phyloP scores from a whole-genome alignment of 2,329 filamentous ascomycete genomes.

The Colletotrichum tropicicola region DNA sequence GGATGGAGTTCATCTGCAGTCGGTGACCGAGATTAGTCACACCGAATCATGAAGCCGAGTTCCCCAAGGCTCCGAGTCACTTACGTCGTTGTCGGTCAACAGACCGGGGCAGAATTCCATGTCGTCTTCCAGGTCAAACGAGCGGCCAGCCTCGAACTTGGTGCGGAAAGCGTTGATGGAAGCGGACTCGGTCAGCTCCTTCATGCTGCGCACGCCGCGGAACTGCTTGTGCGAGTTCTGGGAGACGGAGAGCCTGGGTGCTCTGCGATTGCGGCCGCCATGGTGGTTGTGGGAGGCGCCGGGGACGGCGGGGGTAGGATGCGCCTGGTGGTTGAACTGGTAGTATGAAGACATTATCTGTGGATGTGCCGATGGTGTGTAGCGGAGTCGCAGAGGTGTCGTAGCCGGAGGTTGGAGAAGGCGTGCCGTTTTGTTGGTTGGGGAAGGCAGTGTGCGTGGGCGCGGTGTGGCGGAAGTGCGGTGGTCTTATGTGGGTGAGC shows the following conservation, averaged over 20 bases:
- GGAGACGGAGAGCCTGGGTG: constrained; percentile 79
- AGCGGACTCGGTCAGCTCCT: constrained; percentile 84
- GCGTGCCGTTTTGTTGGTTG: constrained; percentile 18
- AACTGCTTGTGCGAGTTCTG: constrained; percentile 90
- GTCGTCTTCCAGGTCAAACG: constrained; percentile 96
- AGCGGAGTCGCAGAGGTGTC: constrained; percentile 3
- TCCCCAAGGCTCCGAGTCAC: constrained; percentile 42
- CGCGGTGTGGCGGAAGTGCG: constrained; percentile 15
- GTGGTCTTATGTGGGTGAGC: constrained; percentile 24
- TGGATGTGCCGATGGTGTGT: neutral
- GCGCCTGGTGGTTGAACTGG: constrained; percentile 66
- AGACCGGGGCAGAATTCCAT: constrained; percentile 94
- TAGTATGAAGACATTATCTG: constrained; percentile 71
- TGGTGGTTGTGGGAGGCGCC: constrained; percentile 79
- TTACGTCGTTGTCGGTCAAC: constrained; percentile 93
- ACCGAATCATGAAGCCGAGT: neutral
- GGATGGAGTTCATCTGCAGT: constrained; percentile 85
- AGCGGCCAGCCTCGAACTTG: constrained; percentile 89
- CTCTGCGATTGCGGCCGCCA: constrained; percentile 84
- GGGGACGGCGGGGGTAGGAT: constrained; percentile 63
- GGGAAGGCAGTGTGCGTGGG: constrained; percentile 7
- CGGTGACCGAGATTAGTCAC: constrained; percentile 39
- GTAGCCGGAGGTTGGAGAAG: neutral
- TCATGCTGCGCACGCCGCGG: constrained; percentile 84
- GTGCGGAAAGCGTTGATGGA: constrained; percentile 81